phyloP scores from a whole-genome alignment of 192 early-diverging fungal species.

The Coemansia sp. region DNA sequence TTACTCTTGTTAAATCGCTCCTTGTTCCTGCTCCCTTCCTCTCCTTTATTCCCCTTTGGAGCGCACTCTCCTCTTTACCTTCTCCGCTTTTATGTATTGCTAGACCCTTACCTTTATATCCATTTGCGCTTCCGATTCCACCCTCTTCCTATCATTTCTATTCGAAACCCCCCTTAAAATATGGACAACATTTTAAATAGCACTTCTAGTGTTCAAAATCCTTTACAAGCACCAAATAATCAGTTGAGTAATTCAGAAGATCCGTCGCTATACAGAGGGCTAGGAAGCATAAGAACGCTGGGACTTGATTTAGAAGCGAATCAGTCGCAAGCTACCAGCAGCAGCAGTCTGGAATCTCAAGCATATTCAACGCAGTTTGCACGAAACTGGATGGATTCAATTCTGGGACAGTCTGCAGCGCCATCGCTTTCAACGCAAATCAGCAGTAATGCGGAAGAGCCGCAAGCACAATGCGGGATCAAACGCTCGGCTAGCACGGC shows the following conservation, averaged over 20 bases:
- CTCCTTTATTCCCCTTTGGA: background rate
- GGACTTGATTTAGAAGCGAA: slow-evolving; percentile 5
- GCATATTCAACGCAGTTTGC: slow-evolving; percentile 8
- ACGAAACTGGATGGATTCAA: slow-evolving; percentile 32
- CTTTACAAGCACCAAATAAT: too few relatives aligned
- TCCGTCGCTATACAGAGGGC: slow-evolving; percentile 1
- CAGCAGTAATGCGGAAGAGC: background rate
- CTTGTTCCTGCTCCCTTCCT: background rate
- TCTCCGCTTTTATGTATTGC: slow-evolving; percentile 14
- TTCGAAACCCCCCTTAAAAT: too few relatives aligned
- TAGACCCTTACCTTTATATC: background rate
- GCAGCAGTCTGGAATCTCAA: background rate
- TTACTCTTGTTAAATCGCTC: background rate
- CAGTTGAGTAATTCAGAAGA: background rate
- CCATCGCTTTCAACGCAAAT: background rate
- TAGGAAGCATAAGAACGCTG: slow-evolving; percentile 4
- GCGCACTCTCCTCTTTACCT: slow-evolving; percentile 1
- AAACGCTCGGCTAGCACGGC: background rate
- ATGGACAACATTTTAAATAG: too few relatives aligned
- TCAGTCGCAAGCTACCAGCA: background rate
- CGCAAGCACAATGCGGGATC: background rate
- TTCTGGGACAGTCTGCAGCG: slow-evolving; percentile 16
- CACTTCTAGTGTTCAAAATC: too few relatives aligned
- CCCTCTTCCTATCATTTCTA: background rate
- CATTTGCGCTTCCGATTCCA: background rate